Conservation (phyloP, 768 basidiomycete species). For the Pisolithus marmoratus region DNA sequence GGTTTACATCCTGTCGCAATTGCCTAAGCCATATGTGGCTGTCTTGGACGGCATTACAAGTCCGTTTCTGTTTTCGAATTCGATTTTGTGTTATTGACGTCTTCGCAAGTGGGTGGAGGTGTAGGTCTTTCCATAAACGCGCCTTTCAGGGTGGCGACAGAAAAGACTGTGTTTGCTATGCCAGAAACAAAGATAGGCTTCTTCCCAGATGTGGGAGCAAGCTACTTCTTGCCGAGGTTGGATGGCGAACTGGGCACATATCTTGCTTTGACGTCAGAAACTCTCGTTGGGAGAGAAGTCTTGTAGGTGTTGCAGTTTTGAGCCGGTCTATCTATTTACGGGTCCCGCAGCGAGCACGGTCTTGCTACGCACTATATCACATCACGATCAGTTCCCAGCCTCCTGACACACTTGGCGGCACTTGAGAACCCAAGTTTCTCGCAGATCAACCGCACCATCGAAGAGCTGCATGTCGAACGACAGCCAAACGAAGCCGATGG, state of each 20-base stretch:
- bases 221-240: conserved; percentile 79
- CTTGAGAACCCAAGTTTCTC: conserved; percentile 32
- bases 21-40: conserved; percentile 85
- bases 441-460: conserved; percentile 63
- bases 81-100: conserved; percentile 2
- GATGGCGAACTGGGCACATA: conserved; percentile 96
- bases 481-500: conserved; percentile 49
- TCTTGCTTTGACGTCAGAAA: conserved; percentile 77
- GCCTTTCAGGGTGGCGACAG: conserved; percentile 88
- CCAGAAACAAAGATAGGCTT: conserved; percentile 94
- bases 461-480: conserved; percentile 54
- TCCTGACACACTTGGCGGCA: conserved; percentile 61
- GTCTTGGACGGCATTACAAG: conserved; percentile 90
- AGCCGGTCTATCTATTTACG: conserved; percentile 6
- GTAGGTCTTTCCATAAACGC: conserved; percentile 83
- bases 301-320: conserved; percentile 53
- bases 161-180: conserved; percentile 90
- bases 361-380: conserved; percentile 93
- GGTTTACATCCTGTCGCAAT: conserved; percentile 63
- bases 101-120: conserved; percentile 83
- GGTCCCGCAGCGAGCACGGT: conserved; percentile 66
- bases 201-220: conserved; percentile 90
- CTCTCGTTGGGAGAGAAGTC: conserved; percentile 70
- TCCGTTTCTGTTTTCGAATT: conserved; percentile 35
- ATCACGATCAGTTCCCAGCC: conserved; percentile 62